Evolutionary conservation across 2,329 filamentous ascomycete genomes (phyloP), one percentile per base, ranked within the genome.

Genomic region (Waltergamsia citrina): DNA sequence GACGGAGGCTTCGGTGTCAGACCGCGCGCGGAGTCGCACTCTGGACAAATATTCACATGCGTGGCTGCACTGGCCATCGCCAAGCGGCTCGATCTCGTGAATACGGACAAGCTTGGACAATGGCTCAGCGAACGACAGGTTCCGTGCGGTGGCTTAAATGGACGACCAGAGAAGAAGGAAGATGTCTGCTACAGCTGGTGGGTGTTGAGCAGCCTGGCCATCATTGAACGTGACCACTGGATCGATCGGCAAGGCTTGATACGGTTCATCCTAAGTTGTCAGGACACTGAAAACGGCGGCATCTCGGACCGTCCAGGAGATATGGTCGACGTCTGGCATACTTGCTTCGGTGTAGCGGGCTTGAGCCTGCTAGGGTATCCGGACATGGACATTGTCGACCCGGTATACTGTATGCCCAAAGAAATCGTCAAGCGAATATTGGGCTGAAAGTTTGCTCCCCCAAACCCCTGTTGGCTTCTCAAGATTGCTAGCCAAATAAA

Each of bases 171-270:
- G 62, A 98, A 98, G 65, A 64, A 84, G 41, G 90, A 94, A 54
- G 92, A 98, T 55, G 90, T 94, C 11, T 98, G 92, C 63, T 98
- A 98, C 62, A 94, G 86, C 55, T 98, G 92, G 92, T 98, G 92
- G 92, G 92, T 96, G 29, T 65, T 90, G 51, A 90, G 85, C 52
- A 94, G 88, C 54, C 63, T 98, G 45, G 81, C 83, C 29, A 95
- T 96, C 71, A 84, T 98, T 45, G 78, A 73, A 35, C 79, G 81
- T 36, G 71, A 87, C 34, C 85, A 95, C 55, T 98, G 92, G 92
- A 93, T 98, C 52, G 85, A 98, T 62, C 74, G 78, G 32, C 69
- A 79, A 37, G 84, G 85, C 51, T 71, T 98, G 47, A 71, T 78
- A 33, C 57, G 60, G 17, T 98, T 94, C 59, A 95, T 98, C 35